A percentile compares a stretch with the other conserved stretches of the same genome.
Conservation (phyloP, 139 green algal genomes). For the Auxenochlorella pyrenoidosa region DNA sequence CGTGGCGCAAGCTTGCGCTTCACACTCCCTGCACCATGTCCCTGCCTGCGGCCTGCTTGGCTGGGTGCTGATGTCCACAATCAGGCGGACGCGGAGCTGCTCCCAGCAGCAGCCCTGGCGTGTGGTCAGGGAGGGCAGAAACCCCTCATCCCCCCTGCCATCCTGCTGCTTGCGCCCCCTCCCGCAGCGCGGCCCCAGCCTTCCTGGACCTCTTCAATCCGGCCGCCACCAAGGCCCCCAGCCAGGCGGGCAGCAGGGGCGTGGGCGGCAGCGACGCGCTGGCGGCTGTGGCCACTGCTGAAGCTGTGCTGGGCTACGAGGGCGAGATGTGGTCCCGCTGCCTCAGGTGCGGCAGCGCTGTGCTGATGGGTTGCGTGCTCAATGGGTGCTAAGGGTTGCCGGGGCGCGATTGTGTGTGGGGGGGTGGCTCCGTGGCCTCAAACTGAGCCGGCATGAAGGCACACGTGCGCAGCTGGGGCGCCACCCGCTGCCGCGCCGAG, state of each 20-base stretch:
- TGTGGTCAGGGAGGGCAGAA: neutral
- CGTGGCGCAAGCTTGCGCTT: too few relatives aligned
- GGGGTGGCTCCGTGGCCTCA: too few relatives aligned
- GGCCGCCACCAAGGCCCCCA: neutral
- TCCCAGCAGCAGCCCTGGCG: neutral
- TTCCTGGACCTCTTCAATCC: slow-evolving; percentile 15
- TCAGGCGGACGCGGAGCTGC: too few relatives aligned
- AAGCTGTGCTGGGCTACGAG: slow-evolving; percentile 1
- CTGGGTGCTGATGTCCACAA: neutral
- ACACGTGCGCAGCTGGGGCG: too few relatives aligned
- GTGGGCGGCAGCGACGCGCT: neutral
- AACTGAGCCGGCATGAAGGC: too few relatives aligned
- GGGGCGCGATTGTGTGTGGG: too few relatives aligned
- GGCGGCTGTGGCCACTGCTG: neutral
- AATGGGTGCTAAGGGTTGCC: too few relatives aligned
- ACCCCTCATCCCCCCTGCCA: neutral
- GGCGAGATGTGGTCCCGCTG: slow-evolving; percentile 4
- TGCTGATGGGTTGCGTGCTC: too few relatives aligned
- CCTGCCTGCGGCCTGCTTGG: neutral
- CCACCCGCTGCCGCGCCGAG: too few relatives aligned
- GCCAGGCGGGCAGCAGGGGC: neutral
- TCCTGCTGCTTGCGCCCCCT: neutral
- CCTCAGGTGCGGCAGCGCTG: slow-evolving; percentile 7
- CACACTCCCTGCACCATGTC: too few relatives aligned
- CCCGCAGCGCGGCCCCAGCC: neutral